Conservation (phyloP, 2,329 filamentous ascomycete species). For the Monosporascus sp. region DNA sequence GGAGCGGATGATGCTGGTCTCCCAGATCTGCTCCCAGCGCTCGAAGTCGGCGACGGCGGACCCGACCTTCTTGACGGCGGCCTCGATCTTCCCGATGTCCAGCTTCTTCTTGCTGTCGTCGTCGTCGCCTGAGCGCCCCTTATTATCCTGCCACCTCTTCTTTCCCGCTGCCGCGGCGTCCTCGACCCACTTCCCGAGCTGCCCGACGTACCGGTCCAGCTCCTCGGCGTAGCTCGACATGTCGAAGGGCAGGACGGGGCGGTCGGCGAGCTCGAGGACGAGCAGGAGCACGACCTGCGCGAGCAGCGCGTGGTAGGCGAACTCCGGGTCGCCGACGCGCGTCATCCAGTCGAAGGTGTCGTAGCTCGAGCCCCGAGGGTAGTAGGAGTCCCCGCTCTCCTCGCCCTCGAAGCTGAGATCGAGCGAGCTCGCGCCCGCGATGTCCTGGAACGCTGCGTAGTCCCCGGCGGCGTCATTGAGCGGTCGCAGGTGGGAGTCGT, state of each 20-base stretch:
- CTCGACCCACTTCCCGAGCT: conserved; percentile 61
- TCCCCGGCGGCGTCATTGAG: conserved; percentile 69
- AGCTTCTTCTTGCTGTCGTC: conserved; percentile 39
- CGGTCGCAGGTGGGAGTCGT: conserved; percentile 29
- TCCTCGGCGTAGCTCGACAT: conserved; percentile 65
- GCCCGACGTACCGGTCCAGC: conserved; percentile 59
- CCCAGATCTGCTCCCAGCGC: conserved; percentile 74
- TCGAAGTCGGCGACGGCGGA: conserved; percentile 60
- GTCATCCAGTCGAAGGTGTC: conserved; percentile 87
- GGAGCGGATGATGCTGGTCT: conserved; percentile 60
- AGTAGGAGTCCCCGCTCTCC: conserved; percentile 52
- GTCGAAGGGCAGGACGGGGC: conserved; percentile 77
- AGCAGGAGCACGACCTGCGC: conserved; percentile 76
- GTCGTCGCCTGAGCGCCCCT: not conserved
- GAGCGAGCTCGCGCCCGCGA: conserved; percentile 81
- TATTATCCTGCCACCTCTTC: conserved; percentile 34
- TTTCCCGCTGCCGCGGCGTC: conserved; percentile 41
- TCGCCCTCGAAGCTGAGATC: conserved; percentile 73
- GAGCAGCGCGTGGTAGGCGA: conserved; percentile 72
- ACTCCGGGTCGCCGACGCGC: conserved; percentile 72
- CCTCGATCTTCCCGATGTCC: conserved; percentile 44
- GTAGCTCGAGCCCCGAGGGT: conserved; percentile 72
- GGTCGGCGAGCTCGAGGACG: conserved; percentile 79
- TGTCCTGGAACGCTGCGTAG: conserved; percentile 84
- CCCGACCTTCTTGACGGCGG: conserved; percentile 58